Conservation (phyloP, 2,329 filamentous ascomycete species). For the Aotearoamyces nothofagi region DNA sequence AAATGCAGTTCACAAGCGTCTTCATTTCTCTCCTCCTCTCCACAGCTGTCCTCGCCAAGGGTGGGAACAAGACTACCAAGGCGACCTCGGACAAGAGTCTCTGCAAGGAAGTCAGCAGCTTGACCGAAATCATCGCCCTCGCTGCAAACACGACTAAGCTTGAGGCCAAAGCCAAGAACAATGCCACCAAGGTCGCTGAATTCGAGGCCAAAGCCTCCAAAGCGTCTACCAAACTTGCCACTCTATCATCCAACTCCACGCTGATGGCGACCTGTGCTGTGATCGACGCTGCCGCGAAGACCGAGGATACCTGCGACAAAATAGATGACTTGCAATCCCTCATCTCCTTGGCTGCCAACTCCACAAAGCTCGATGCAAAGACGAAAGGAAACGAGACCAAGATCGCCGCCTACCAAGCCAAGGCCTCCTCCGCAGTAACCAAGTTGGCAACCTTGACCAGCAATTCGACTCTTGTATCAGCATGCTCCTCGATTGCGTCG, state of each 20-base stretch:
- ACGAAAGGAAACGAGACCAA: conserved; percentile 22
- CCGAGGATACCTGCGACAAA: conserved; percentile 15
- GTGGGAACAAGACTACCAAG: too few species aligned
- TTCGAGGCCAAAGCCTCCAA: conserved; percentile 23
- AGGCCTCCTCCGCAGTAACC: conserved; percentile 13
- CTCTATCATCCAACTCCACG: conserved; percentile 22
- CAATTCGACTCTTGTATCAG: conserved; percentile 20
- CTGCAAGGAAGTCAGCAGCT: conserved; percentile 19
- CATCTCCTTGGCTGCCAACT: conserved; percentile 17
- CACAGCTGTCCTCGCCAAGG: too few species aligned
- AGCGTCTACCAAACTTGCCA: conserved; percentile 16
- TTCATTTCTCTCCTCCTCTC: too few species aligned
- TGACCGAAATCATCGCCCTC: conserved; percentile 18
- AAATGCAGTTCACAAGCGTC: too few species aligned
- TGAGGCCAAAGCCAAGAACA: conserved; percentile 18
- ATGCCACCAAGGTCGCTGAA: conserved; percentile 21
- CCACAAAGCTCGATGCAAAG: conserved; percentile 17
- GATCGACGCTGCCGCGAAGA: conserved; percentile 18
- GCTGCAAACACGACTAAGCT: conserved; percentile 23
- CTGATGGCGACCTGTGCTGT: conserved; percentile 20
- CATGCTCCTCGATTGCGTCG: conserved; percentile 3
- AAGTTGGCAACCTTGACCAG: conserved; percentile 18
- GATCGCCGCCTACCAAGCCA: conserved; percentile 20
- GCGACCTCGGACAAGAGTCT: conserved; percentile 17
- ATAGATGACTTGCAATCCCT: conserved; percentile 15